A percentile compares a stretch with the other conserved stretches of the same genome.
phyloP scores from a whole-genome alignment of 148 eudicot species.

The Rheum nobile region DNA sequence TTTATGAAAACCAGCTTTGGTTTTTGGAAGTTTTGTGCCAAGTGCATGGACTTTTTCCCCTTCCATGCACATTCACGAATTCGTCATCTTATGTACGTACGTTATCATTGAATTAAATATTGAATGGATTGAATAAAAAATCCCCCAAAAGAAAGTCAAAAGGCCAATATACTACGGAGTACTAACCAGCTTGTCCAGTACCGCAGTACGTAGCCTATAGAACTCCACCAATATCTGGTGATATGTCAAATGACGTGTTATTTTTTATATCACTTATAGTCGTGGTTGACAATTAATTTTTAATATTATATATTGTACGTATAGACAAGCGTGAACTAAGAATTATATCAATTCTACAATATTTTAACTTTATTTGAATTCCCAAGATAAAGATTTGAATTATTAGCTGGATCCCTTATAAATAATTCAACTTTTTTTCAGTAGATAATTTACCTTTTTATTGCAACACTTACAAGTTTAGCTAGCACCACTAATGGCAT shows the following conservation, averaged over 20 bases:
- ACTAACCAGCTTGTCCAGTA: background rate
- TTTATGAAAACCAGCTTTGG: background rate
- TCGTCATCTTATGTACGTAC: background rate
- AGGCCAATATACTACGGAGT: background rate
- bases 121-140: background rate
- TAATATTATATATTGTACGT: background rate
- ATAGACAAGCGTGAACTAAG: too few relatives aligned
- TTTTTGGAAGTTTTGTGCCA: conserved; percentile 1
- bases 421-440: too few relatives aligned
- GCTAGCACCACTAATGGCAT: too few relatives aligned
- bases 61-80: background rate
- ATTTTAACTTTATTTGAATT: too few relatives aligned
- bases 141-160: background rate
- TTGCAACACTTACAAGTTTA: too few relatives aligned
- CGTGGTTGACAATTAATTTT: background rate
- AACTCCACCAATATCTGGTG: background rate
- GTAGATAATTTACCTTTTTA: too few relatives aligned
- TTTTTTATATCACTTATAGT: background rate
- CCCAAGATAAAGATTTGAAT: too few relatives aligned
- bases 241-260: background rate
- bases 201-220: background rate
- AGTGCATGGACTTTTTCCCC: conserved; percentile 6
- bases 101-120: background rate
- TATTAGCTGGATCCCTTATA: too few relatives aligned
- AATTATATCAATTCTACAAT: too few relatives aligned